Evolutionary conservation across 257 asterid genomes (phyloP), one percentile per base, ranked within the genome.

Genomic region (Fraxinus anomala): DNA sequence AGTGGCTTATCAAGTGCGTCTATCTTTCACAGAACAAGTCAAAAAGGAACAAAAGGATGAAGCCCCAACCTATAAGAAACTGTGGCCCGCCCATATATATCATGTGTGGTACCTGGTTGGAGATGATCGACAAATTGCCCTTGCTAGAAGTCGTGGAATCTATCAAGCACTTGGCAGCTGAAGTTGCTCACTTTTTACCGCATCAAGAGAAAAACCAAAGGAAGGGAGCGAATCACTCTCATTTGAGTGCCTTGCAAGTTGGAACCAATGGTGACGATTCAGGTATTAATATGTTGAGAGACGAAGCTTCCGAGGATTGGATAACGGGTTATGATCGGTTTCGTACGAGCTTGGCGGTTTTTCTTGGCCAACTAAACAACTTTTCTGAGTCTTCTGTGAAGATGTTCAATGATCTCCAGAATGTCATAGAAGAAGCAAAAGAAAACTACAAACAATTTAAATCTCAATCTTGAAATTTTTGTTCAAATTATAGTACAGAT

Each of bases 1-100:
- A 89, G 80, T 96, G 99, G 98, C 99, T 96, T 75, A 67, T 76
- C 76, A 96, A 93, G 78, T 96, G 97, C 10, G 97, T 93, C 7
- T 63, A 80, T 34, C 87, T 85, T 61, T 87, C 85, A 4, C 87
- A 89, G 81, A 89, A 82, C 34, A 80, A 89, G 17, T 83, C 99
- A 77, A 89, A 87, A 85, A 86, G 96, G 80, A 91, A 89, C 83
- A 89, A 87, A 66, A 86, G 92, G 80, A 61, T 12, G 70, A 87
- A 49, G 21, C 89, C 86, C 37, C 93, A 89, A 2, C 89, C 89
- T 13, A 80, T 89, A 36, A 81, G 94, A 37, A 59, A 90, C 84
- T 34, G 7, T 24, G 99, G 98, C 21, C 99, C 99, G 0, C 99
- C 99, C 13, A 91, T 93, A 73, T 93, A 92, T 82, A 87, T 86